A percentile compares a stretch with the other conserved stretches of the same genome.
Conservation (phyloP, 2,329 filamentous ascomycete species). For the Clarireedia monteithiana region DNA sequence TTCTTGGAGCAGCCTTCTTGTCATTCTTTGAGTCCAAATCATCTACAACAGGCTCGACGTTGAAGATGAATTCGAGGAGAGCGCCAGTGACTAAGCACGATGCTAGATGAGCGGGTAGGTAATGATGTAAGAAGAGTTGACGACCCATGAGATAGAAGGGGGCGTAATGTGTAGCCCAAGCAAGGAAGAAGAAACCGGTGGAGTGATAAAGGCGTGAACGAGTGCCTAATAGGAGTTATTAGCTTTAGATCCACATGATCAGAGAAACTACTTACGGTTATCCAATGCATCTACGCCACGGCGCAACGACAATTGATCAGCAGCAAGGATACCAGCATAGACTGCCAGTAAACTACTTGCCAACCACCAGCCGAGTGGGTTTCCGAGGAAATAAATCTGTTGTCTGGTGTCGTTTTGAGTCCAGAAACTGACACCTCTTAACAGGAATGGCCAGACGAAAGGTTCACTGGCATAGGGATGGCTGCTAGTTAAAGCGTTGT, state of each 20-base stretch:
- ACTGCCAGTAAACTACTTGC: conserved; percentile 87
- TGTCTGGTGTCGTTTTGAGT: conserved; percentile 89
- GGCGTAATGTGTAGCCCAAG: conserved; percentile 95
- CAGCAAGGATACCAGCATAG: conserved; percentile 82
- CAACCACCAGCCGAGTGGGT: conserved; percentile 96
- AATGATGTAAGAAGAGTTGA: conserved; percentile 96
- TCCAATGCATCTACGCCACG: conserved; percentile 91
- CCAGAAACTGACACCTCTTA: conserved; percentile 98
- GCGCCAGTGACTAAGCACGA: conserved; percentile 85
- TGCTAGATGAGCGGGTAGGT: conserved; percentile 88
- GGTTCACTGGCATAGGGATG: conserved; percentile 94
- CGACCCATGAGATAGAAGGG: conserved; percentile 98
- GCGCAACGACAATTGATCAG: conserved; percentile 87
- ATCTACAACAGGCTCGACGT: conserved; percentile 65
- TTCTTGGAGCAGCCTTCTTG: conserved; percentile 39
- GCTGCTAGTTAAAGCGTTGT: conserved; percentile 93
- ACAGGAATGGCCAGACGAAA: conserved; percentile 95
- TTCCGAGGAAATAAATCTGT: conserved; percentile 98
- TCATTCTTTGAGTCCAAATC: conserved; percentile 37
- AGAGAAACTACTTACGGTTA: conserved; percentile 59
- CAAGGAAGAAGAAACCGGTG: conserved; percentile 97
- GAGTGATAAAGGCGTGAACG: conserved; percentile 95
- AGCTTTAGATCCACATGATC: conserved; percentile 24
- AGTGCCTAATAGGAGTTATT: conserved; percentile 49
- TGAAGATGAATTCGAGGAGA: conserved; percentile 93